Evolutionary conservation across 108 stramenopile species (phyloP), one percentile per base, ranked within the genome.

Genomic region (Fragilariopsis cylindrus): DNA sequence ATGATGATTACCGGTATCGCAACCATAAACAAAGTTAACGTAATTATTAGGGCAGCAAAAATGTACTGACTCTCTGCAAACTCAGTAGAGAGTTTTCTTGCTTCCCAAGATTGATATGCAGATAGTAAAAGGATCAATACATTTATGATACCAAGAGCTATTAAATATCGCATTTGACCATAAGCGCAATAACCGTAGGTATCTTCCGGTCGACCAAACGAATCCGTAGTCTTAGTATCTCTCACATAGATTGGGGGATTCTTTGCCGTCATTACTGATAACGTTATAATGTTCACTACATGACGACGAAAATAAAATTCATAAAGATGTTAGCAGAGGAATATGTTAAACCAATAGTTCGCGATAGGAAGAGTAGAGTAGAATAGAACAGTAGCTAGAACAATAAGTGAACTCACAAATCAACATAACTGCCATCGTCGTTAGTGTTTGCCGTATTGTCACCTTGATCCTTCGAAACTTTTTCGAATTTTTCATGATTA

Each of bases 401-500:
- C 30, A 30, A 30, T 30, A 30, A 30, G 30, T 30, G 1, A 30
- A 30, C 30, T 30, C 30, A 30, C 30, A 19, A 19, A 55, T 64
- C 30, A 74, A 15, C n/a, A 77, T 30, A 7, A 55, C 41, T 19
- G 77, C 4, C 74, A 87, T 75, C 18, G 88, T 84, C 47, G 76
- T 81, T 42, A 80, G 73, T 7, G 86, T 85, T 62, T 89, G 81
- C 13, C 41, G 8, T 5, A 71, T 65, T 16, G 79, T 87, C 41
- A 89, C 73, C 65, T 83, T 82, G 65, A 89, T 75, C 13, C 88
- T 74, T 46, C 42, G 64, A 57, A 89, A 83, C 6, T 56, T 76
- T n/a, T 40, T 15, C 21, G 50, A 13, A 21, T 75, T 72, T 65
- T 73, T 73, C 57, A 78, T 18, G 19, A 77, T 57, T 55, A 30